phyloP scores from a whole-genome alignment of 495 filamentous ascomycete species.

The Penicillium angulare region DNA sequence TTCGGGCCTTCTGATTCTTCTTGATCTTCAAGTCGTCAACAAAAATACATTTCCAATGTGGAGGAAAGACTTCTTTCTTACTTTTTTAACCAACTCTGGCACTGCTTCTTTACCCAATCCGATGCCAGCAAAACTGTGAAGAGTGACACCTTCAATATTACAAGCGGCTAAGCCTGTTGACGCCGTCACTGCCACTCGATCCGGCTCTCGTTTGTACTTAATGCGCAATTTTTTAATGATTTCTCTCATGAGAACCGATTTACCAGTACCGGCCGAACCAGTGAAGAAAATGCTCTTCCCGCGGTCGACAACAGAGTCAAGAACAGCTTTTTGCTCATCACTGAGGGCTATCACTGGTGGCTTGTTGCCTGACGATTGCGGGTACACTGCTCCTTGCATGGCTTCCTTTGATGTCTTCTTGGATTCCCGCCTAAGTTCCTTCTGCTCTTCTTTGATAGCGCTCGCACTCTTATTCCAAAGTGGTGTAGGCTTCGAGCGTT shows the following conservation, averaged over 20 bases:
- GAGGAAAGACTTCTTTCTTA: background rate
- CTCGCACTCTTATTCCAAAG: constrained; percentile 83
- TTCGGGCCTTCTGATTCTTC: constrained; percentile 80
- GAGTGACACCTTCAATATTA: constrained; percentile 92
- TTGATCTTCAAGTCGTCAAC: constrained; percentile 55
- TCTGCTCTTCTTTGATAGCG: constrained; percentile 79
- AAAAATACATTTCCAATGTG: background rate
- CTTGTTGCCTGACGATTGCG: constrained; percentile 24
- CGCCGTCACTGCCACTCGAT: constrained; percentile 86
- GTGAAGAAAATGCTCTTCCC: constrained; percentile 95
- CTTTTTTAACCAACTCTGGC: constrained; percentile 79
- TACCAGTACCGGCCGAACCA: constrained; percentile 94
- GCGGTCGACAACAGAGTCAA: constrained; percentile 71
- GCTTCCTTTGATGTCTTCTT: constrained; percentile 49
- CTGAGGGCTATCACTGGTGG: constrained; percentile 69
- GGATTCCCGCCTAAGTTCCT: constrained; percentile 62
- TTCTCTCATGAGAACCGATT: constrained; percentile 90
- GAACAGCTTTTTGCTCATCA: constrained; percentile 80
- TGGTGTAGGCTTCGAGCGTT: constrained; percentile 45
- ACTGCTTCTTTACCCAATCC: constrained; percentile 89
- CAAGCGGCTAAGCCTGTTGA: constrained; percentile 95
- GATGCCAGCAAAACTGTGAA: constrained; percentile 95
- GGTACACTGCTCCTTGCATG: constrained; percentile 12
- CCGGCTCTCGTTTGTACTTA: constrained; percentile 71
- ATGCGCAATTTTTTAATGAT: constrained; percentile 78